Conservation (phyloP, 305 asterid genomes). For the Solanum aculeatissimum region DNA sequence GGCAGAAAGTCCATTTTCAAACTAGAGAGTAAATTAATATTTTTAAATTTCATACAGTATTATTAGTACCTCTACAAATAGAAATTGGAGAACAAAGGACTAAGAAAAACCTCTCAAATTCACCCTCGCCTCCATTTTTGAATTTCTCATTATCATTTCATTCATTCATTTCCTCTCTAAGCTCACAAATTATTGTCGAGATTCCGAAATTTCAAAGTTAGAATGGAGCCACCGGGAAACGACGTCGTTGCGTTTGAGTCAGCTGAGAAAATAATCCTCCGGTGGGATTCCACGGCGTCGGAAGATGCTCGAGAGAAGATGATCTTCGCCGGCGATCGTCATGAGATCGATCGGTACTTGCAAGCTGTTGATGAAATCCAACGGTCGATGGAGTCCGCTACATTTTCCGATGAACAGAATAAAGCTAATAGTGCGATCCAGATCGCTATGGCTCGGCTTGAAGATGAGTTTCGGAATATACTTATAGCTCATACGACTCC, state of each 20-base stretch:
- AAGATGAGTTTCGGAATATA: constrained; percentile 84
- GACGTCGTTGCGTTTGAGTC: constrained; percentile 19
- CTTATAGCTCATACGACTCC: constrained; percentile 52
- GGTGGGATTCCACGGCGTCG: constrained; percentile 80
- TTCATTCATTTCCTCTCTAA: not conserved
- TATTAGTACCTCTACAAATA: not conserved
- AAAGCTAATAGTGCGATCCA: constrained; percentile 39
- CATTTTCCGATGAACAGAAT: constrained; percentile 12
- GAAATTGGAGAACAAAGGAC: not conserved
- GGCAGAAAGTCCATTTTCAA: not conserved
- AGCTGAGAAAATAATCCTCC: constrained; percentile 52
- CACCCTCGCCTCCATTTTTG: not conserved
- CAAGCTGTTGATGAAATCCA: constrained; percentile 80
- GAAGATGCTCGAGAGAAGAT: constrained; percentile 57
- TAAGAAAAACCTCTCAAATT: not conserved
- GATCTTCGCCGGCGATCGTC: constrained; percentile 73
- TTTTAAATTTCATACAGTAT: not conserved
- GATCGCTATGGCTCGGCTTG: constrained; percentile 95
- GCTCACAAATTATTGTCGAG: not conserved
- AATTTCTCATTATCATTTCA: not conserved
- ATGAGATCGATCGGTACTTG: constrained; percentile 59
- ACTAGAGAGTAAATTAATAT: not conserved
- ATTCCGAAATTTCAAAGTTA: not conserved
- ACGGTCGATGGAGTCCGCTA: constrained; percentile 18
- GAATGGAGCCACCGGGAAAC: constrained; percentile 58